These are phyloP conservation scores for Aplosporella prunicola DNA, from an alignment of 2,329 filamentous ascomycete species.

Conservation along the genomic window DNA sequence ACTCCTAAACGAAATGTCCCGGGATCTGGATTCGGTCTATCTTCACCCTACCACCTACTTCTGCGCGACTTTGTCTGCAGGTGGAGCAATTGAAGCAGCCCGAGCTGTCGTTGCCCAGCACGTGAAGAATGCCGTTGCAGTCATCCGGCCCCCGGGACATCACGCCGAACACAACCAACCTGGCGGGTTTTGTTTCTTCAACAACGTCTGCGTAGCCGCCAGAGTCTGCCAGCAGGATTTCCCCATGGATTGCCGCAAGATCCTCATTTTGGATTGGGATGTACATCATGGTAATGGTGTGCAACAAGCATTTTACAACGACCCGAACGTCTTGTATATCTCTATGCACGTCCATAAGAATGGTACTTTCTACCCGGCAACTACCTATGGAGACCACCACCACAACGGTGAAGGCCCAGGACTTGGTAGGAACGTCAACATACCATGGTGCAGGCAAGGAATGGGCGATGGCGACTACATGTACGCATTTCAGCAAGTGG, in stretches of 20 bases:
- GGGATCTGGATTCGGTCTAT: constrained; percentile 38
- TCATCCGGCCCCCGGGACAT: constrained; percentile 90
- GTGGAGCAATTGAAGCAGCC: constrained; percentile 92
- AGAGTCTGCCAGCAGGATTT: constrained; percentile 76
- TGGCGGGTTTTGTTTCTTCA: constrained; percentile 96
- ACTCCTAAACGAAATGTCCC: constrained; percentile 58
- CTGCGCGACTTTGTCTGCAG: constrained; percentile 74
- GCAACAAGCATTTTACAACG: constrained; percentile 90
- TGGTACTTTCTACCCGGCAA: constrained; percentile 73
- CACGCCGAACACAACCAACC: constrained; percentile 80
- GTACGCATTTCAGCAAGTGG: constrained; percentile 87
- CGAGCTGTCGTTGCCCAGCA: constrained; percentile 74
- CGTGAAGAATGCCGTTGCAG: constrained; percentile 90
- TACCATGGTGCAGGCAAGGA: constrained; percentile 57
- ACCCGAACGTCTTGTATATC: constrained; percentile 92
- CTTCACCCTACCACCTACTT: constrained; percentile 71
- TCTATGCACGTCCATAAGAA: constrained; percentile 83
- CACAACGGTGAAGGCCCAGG: constrained; percentile 51
- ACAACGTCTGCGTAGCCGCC: constrained; percentile 92
- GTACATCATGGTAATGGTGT: constrained; percentile 80
- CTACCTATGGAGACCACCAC: constrained; percentile 48
- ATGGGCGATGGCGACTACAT: constrained; percentile 98
- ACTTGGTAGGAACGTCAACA: constrained; percentile 56
- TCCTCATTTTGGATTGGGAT: constrained; percentile 88
- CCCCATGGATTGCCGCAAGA: constrained; percentile 71